A percentile compares a stretch with the other conserved stretches of the same genome.
These are phyloP conservation scores for Exophiala xenobiotica DNA, from an alignment of 2,329 filamentous ascomycete species.

Conservation along the genomic window DNA sequence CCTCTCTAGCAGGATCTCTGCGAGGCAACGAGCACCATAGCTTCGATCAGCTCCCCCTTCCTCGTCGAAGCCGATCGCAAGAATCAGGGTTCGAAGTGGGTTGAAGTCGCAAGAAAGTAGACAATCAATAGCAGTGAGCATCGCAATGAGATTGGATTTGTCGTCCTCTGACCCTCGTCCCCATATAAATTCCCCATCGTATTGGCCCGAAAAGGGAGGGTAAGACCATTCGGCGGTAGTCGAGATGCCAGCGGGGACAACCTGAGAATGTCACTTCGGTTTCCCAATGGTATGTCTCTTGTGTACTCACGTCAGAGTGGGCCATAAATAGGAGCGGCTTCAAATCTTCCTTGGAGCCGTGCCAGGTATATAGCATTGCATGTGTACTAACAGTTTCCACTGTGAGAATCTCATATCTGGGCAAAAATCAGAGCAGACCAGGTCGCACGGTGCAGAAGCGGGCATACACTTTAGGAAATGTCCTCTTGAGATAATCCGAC, in stretches of 20 bases:
- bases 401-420: slow-evolving; percentile 16
- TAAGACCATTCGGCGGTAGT: slow-evolving; percentile 57
- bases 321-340: slow-evolving; percentile 62
- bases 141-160: slow-evolving; percentile 61
- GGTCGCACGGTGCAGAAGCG: too few relatives aligned
- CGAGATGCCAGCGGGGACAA: slow-evolving; percentile 58
- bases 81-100: slow-evolving; percentile 56
- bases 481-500: slow-evolving; percentile 48
- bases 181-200: slow-evolving; percentile 60
- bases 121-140: slow-evolving; percentile 57
- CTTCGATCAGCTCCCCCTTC: slow-evolving; percentile 53
- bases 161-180: slow-evolving; percentile 61
- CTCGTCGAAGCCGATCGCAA: slow-evolving; percentile 65
- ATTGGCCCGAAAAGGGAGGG: slow-evolving; percentile 60
- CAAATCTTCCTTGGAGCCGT: slow-evolving; percentile 50
- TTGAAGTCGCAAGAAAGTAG: slow-evolving; percentile 53
- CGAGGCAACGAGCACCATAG: slow-evolving; percentile 52
- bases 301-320: slow-evolving; percentile 55
- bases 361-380: slow-evolving; percentile 59
- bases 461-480: slow-evolving; percentile 54
- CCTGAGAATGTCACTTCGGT: slow-evolving; percentile 6
- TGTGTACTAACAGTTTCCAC: slow-evolving; percentile 58
- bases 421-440: too few relatives aligned
- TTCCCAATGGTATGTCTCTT: not conserved
- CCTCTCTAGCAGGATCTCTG: slow-evolving; percentile 45